Conservation (phyloP, 2,329 filamentous ascomycete genomes). For the Aspergillus ibericus region DNA sequence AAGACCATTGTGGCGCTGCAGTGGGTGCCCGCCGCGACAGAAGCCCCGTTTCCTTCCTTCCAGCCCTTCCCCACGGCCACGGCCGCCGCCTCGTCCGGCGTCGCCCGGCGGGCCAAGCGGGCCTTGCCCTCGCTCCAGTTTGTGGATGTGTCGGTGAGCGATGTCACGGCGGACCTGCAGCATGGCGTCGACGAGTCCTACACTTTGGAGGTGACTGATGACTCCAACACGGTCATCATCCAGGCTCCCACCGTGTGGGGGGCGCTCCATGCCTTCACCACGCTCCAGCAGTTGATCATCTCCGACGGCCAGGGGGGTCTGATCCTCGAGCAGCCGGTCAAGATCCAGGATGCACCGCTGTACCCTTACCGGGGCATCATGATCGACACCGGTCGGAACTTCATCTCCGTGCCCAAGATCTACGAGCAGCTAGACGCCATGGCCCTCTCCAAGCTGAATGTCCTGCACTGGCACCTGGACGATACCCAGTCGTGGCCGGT, state of each 20-base stretch:
- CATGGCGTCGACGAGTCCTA: constrained; percentile 61
- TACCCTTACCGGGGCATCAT: constrained; percentile 58
- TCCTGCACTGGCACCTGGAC: constrained; percentile 59
- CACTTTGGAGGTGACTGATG: constrained; percentile 45
- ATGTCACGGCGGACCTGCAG: constrained; percentile 51
- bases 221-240: constrained; percentile 47
- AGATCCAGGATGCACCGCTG: constrained; percentile 51
- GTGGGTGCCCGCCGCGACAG: constrained; percentile 56
- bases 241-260: constrained; percentile 55
- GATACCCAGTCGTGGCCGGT: constrained; percentile 59
- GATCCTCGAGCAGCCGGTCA: constrained; percentile 55
- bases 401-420: constrained; percentile 53
- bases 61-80: constrained; percentile 50
- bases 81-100: constrained; percentile 28
- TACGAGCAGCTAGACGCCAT: constrained; percentile 57
- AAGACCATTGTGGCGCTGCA: constrained; percentile 50
- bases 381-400: constrained; percentile 58
- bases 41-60: constrained; percentile 53
- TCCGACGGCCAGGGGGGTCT: constrained; percentile 46
- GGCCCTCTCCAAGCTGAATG: constrained; percentile 58
- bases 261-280: constrained; percentile 57
- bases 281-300: constrained; percentile 58
- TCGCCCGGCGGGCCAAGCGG: constrained; percentile 31
- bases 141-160: constrained; percentile 49
- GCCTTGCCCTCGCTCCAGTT: constrained; percentile 36